These are phyloP conservation scores for Saksenaea vasiformis DNA, from an alignment of 371 early-diverging fungal genomes.

Conservation along the genomic window DNA sequence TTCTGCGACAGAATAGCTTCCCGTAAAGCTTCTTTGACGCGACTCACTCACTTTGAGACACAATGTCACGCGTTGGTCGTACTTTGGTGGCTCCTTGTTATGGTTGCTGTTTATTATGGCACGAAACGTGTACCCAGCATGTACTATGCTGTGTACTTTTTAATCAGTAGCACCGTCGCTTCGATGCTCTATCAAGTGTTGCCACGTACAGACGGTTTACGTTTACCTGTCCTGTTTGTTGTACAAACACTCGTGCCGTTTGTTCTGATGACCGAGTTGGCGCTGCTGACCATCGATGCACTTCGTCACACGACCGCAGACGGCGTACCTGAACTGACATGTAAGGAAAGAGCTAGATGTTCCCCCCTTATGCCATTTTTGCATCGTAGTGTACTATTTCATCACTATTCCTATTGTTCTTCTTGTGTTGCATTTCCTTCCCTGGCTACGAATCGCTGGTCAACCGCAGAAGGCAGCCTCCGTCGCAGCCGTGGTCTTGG, in stretches of 20 bases:
- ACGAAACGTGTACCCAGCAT: constrained; percentile 33
- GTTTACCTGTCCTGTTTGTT: constrained; percentile 25
- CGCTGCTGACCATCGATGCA: constrained; percentile 43
- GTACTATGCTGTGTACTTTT: constrained; percentile 46
- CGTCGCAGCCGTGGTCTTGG: background rate
- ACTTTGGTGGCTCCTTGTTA: constrained; percentile 52
- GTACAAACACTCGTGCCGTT: constrained; percentile 39
- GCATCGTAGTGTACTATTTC: constrained; percentile 20
- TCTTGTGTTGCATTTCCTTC: constrained; percentile 27
- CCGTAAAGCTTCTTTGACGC: background rate
- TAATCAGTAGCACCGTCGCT: constrained; percentile 37
- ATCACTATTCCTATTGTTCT: constrained; percentile 28
- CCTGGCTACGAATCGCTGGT: constrained; percentile 43
- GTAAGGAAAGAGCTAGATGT: constrained; percentile 6
- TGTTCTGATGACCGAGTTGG: constrained; percentile 40
- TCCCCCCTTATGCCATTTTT: no score
- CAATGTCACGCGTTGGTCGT: constrained; percentile 21
- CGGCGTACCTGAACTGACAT: constrained; percentile 44
- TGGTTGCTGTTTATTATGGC: constrained; percentile 28
- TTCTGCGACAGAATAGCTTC: constrained; percentile 19
- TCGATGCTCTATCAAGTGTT: constrained; percentile 27
- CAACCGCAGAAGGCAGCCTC: constrained; percentile 6
- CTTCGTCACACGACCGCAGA: constrained; percentile 56
- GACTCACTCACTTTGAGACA: constrained; percentile 13
- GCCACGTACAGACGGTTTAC: constrained; percentile 22